Percentiles rank a stretch among this genome's conserved stretches.
Conservation (phyloP, 768 basidiomycete genomes). For the Austroboletus festivus region DNA sequence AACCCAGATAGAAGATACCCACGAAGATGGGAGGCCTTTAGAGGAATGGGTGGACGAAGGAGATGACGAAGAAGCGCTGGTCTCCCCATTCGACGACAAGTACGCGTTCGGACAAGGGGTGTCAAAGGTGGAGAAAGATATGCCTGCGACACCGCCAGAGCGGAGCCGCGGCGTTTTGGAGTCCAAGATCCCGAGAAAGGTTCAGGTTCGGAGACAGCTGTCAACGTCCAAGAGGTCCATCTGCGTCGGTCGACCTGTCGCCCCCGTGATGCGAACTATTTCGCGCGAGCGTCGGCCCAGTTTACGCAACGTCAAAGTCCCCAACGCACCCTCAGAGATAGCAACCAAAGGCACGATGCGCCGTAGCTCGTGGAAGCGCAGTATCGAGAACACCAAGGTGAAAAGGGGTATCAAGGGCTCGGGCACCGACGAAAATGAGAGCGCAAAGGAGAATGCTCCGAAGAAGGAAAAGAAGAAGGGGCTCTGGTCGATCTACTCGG, state of each 20-base stretch:
- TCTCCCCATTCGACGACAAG: conserved; percentile 27
- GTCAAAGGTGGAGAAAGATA: conserved; percentile 9
- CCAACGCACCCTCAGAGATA: background rate
- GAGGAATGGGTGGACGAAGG: conserved; percentile 29
- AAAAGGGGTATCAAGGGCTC: conserved; percentile 10
- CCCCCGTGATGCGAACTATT: conserved; percentile 3
- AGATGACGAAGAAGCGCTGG: conserved; percentile 5
- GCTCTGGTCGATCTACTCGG: conserved; percentile 29
- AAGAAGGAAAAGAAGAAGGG: conserved; percentile 25
- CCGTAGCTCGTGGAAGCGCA: conserved; percentile 26
- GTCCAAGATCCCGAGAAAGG: conserved; percentile 23
- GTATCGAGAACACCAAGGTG: conserved; percentile 15
- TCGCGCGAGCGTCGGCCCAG: conserved; percentile 16
- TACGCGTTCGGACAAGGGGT: conserved; percentile 11
- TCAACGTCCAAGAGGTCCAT: conserved; percentile 13
- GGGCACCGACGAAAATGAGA: conserved; percentile 14
- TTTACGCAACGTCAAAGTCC: conserved; percentile 14
- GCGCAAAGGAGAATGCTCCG: background rate
- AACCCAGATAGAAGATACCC: background rate
- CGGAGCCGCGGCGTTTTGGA: background rate
- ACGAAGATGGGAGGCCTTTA: conserved; percentile 8
- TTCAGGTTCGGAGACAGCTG: conserved; percentile 12
- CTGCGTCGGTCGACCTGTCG: conserved; percentile 1
- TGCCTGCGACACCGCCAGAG: conserved; percentile 14
- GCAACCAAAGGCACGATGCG: conserved; percentile 22